phyloP scores from a whole-genome alignment of 1,284 basidiomycete genomes.

The Ustilago bromivora region DNA sequence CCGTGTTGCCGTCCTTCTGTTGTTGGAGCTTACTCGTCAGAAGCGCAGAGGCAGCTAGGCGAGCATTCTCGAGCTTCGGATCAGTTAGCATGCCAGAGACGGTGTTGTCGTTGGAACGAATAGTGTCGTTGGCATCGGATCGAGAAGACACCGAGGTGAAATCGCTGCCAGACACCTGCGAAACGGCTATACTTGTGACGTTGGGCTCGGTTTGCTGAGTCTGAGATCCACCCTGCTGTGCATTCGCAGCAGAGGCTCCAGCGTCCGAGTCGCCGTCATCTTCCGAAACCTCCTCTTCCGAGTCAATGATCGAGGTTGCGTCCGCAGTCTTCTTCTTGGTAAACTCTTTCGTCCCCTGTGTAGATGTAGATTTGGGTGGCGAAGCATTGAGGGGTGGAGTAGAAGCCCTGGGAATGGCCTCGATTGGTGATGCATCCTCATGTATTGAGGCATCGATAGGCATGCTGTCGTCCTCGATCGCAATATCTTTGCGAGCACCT shows the following conservation, averaged over 20 bases:
- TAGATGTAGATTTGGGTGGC: constrained; percentile 12
- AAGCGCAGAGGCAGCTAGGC: constrained; percentile 36
- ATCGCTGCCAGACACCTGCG: constrained; percentile 29
- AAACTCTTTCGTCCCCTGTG: not conserved
- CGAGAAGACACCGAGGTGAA: constrained; percentile 20
- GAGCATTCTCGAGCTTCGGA: constrained; percentile 38
- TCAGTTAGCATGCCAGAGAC: constrained; percentile 29
- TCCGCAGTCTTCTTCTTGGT: constrained; percentile 1
- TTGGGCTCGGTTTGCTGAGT: constrained; percentile 12
- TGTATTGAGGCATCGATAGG: constrained; percentile 18
- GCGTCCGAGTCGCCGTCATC: constrained; percentile 17
- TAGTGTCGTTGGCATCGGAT: constrained; percentile 28
- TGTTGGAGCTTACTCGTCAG: constrained; percentile 29
- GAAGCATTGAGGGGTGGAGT: constrained; percentile 36
- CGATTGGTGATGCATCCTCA: constrained; percentile 2
- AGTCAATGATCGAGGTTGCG: constrained; percentile 26
- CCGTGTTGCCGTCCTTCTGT: constrained; percentile 31
- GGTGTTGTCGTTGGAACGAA: constrained; percentile 37
- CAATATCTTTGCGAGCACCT: constrained; percentile 2
- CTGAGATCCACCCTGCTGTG: not conserved
- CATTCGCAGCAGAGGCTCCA: constrained; percentile 1
- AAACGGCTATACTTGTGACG: constrained; percentile 27
- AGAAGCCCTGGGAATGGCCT: constrained; percentile 37
- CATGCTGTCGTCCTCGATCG: constrained; percentile 44
- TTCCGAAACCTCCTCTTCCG: constrained; percentile 33